Conservation (phyloP, 129 eudicot species). For the Saposhnikovia divaricata region DNA sequence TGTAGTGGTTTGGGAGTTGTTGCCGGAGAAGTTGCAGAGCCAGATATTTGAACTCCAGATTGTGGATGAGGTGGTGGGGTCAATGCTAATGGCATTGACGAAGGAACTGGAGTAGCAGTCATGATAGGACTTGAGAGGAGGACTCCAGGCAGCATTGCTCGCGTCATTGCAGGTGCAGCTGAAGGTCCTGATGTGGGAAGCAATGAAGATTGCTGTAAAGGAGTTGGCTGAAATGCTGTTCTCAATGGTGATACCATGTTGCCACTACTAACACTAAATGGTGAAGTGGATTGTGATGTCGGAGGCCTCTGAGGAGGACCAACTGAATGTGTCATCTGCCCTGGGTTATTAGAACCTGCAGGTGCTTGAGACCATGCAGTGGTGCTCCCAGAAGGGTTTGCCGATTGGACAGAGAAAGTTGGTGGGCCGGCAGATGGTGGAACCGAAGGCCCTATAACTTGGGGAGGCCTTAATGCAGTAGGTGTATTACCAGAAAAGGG, state of each 20-base stretch:
- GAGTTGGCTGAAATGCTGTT: conserved; percentile 18
- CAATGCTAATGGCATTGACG: conserved; percentile 25
- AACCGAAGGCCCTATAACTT: conserved; percentile 21
- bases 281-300: conserved; percentile 16
- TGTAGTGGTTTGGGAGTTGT: conserved; percentile 46
- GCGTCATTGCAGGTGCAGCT: conserved; percentile 20
- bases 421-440: conserved; percentile 25
- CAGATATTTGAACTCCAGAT: conserved; percentile 21
- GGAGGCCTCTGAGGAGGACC: conserved; percentile 25
- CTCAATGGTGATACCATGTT: conserved; percentile 10
- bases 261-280: conserved; percentile 12
- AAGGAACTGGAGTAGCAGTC: conserved; percentile 10
- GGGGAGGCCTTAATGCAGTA: conserved; percentile 26
- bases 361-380: conserved; percentile 44
- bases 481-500: conserved; percentile 15
- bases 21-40: conserved; percentile 16
- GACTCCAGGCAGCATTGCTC: conserved; percentile 11
- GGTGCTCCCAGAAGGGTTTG: conserved; percentile 16
- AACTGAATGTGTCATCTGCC: conserved; percentile 23
- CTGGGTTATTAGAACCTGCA: conserved; percentile 21
- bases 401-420: conserved; percentile 19
- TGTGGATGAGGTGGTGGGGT: conserved; percentile 26
- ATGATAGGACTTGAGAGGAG: background rate
- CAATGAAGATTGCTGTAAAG: conserved; percentile 14
- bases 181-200: conserved; percentile 13